Evolutionary conservation across 768 basidiomycete genomes (phyloP), one percentile per base, ranked within the genome.

Genomic region (Pulveroboletus sp.): DNA sequence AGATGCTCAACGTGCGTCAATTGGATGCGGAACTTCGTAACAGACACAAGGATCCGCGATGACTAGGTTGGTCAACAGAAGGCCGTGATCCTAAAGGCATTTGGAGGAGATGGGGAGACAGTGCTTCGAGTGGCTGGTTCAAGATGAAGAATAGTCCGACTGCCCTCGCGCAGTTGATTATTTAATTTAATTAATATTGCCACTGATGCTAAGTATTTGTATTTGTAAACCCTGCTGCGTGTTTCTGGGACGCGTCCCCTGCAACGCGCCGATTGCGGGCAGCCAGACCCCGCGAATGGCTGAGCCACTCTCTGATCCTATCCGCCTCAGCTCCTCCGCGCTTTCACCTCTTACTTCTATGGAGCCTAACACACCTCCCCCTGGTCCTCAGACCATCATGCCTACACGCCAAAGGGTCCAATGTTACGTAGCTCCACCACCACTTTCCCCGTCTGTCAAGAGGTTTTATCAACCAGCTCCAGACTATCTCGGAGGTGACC

Each of bases 21-120:
- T 69, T 83, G 4, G 85, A 89, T 67, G 21, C 21, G 15, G 59
- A 57, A 1, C 63, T 79, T 45, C 68, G 82, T n/a, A 57, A 69
- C 17, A 51, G 70, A 37, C 67, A 72, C 40, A 58, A 73, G 14
- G 69, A 72, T 55, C 54, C 62, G 8, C 31, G 87, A 89, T 60
- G 77, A 76, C 39, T 89, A 87, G 86, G 83, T 90, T 36, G 83
- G 83, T 8, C 67, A 44, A 43, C 74, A 85, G 46, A 77, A 73
- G 51, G 66, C 72, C 15, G 50, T 56, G 6, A 67, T 87, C 14
- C 54, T 83, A 32, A 59, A 55, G 3, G 65, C 61, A 5, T 66
- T 83, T 47, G 65, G 71, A 4, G 65, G 71, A 5, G 21, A 53
- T 85, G 12, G 42, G 28, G 12, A 30, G 28, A 43, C 27, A 28